These are phyloP conservation scores for Citeromyces hawaiiensis DNA, from an alignment of 1,139 yeast species.

Conservation along the genomic window DNA sequence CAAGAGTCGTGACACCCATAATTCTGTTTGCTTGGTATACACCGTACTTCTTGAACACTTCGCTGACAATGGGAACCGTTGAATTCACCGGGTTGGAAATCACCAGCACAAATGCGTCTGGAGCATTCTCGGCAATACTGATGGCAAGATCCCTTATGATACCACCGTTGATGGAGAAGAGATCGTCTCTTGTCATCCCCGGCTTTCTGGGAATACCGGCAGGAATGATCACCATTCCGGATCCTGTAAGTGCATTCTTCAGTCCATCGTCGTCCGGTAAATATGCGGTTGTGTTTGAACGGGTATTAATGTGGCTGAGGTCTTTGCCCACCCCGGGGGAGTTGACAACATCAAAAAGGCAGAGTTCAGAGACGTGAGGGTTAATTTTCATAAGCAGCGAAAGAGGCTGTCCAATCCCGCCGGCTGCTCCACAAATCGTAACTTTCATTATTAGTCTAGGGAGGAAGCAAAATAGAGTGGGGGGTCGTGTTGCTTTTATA, in stretches of 20 bases:
- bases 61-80: constrained; percentile 86
- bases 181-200: constrained; percentile 95
- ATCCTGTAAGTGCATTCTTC: constrained; percentile 44
- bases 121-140: constrained; percentile 62
- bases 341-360: constrained; percentile 81
- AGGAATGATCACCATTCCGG: constrained; percentile 78
- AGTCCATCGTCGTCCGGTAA: constrained; percentile 54
- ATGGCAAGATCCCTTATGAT: constrained; percentile 76
- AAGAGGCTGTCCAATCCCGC: constrained; percentile 91
- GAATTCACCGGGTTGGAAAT: constrained; percentile 96
- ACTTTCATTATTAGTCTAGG: constrained; percentile 26
- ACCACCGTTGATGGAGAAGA: constrained; percentile 86
- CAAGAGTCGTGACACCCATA: constrained; percentile 90
- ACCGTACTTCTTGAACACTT: constrained; percentile 64
- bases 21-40: constrained; percentile 68
- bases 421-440: constrained; percentile 70
- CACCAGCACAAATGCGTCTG: constrained; percentile 63
- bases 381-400: constrained; percentile 70
- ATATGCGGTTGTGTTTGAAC: constrained; percentile 56
- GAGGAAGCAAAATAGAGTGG: neutral
- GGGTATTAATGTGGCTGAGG: constrained; percentile 79
- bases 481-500: neutral
- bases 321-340: constrained; percentile 92
- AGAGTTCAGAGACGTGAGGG: constrained; percentile 43
- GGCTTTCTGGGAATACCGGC: constrained; percentile 98